phyloP scores from a whole-genome alignment of 352 stramenopile genomes.

The Thraustochytrium sp. region DNA sequence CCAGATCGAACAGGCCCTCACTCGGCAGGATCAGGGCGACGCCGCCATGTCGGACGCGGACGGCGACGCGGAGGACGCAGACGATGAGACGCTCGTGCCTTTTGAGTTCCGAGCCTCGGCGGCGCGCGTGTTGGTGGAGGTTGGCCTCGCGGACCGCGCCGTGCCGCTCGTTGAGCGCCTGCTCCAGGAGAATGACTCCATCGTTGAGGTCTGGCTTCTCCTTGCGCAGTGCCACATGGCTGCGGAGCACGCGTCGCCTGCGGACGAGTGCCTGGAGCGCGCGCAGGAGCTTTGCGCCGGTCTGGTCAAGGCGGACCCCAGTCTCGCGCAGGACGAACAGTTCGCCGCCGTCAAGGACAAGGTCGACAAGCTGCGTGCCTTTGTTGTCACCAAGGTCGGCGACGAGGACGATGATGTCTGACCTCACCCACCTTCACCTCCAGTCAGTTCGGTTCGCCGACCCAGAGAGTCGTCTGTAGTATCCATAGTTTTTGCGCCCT shows the following conservation, averaged over 20 bases:
- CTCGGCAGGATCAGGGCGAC: conserved; percentile 51
- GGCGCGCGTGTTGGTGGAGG: conserved; percentile 74
- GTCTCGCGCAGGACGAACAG: neutral
- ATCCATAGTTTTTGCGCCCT: too few species aligned
- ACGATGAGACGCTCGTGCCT: conserved; percentile 52
- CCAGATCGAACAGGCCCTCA: neutral
- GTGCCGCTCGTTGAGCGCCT: conserved; percentile 71
- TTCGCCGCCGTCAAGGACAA: conserved; percentile 9
- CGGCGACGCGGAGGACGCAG: neutral
- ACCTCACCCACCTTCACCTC: too few species aligned
- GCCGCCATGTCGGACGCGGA: conserved; percentile 10
- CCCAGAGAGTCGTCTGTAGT: too few species aligned
- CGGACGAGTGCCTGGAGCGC: conserved; percentile 75
- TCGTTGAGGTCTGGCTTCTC: conserved; percentile 78
- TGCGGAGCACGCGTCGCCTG: conserved; percentile 68
- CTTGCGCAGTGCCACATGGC: conserved; percentile 74
- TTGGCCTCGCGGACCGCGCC: conserved; percentile 70
- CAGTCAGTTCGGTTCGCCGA: too few species aligned
- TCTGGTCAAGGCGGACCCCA: neutral
- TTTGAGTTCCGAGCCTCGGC: conserved; percentile 73
- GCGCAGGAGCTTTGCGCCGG: neutral
- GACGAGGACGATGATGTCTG: too few species aligned
- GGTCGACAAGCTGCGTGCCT: neutral
- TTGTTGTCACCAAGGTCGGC: neutral
- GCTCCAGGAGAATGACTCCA: conserved; percentile 79